These are phyloP conservation scores for Diaporthe vaccinii DNA, from an alignment of 2,329 filamentous ascomycete genomes.

Conservation along the genomic window DNA sequence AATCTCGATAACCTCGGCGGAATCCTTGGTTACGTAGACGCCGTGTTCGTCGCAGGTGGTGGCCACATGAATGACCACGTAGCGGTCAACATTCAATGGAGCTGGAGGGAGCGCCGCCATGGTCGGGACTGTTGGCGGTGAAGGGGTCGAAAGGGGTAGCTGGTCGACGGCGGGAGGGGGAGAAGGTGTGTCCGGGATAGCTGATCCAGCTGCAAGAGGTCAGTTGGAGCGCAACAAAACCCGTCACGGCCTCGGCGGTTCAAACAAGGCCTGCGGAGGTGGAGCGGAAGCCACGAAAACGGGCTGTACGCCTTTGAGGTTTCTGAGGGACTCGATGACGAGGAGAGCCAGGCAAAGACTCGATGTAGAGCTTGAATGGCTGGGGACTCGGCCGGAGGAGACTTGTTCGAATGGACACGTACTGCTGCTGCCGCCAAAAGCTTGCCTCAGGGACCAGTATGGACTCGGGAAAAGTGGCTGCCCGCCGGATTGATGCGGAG, in stretches of 20 bases:
- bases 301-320: not conserved
- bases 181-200: conserved; percentile 5
- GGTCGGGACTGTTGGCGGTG: conserved; percentile 49
- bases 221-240: conserved; percentile 13
- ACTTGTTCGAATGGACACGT: conserved; percentile 12
- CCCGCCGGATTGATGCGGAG: conserved; percentile 15
- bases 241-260: not conserved
- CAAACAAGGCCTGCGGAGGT: not conserved
- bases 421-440: conserved; percentile 32
- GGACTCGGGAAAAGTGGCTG: conserved; percentile 30
- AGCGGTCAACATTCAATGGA: conserved; percentile 88
- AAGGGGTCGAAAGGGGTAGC: conserved; percentile 25
- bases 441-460: conserved; percentile 20
- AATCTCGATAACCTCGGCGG: conserved; percentile 98
- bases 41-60: conserved; percentile 99
- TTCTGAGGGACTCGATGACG: not conserved
- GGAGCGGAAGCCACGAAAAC: not conserved
- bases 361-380: not conserved
- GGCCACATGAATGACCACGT: conserved; percentile 97
- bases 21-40: conserved; percentile 99
- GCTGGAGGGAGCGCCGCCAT: conserved; percentile 65
- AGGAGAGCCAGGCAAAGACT: not conserved
- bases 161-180: conserved; percentile 26
- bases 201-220: conserved; percentile 33
- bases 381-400: not conserved